Evolutionary conservation across 441 rosid species (phyloP), one percentile per base, ranked within the genome.

Genomic region (Flueggea neowawraea): DNA sequence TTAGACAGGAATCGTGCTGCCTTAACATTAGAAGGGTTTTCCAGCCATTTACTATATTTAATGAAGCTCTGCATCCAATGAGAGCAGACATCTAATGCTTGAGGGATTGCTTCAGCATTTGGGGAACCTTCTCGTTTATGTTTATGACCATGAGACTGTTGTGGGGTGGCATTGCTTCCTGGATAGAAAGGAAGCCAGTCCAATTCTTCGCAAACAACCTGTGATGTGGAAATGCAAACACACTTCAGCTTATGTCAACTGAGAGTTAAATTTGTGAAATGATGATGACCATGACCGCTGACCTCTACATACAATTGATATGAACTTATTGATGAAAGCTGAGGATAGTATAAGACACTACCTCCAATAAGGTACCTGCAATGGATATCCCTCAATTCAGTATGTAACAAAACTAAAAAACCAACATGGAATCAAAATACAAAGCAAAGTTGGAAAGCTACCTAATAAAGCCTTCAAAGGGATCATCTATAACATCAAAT

Each of bases 261-360:
- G 62, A 16, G 39, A 70, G 53, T 65, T 45, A 65, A 13, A 52
- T 65, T 50, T 32, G 54, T 72, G 16, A 57, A 55, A 62, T 22
- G 55, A 36, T 55, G 45, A 63, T 45, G 74, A 52, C 16, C 54
- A 75, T 13, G 58, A 54, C 65, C 62, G 66, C 88, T 75, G 62
- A 95, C 99, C 98, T 95, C 99, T 61, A 95, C 99, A 77, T 80
- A 91, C 76, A 91, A 76, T 79, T 95, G 99, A 73, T 91, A 95
- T 70, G 98, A 90, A 78, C 97, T 95, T 68, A 95, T 91, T 45
- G 90, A 85, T 69, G 97, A 86, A 77, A 95, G 96, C 68, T 95
- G 97, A 75, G 98, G 97, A 75, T 95, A 95, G 75, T 80, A 88
- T 53, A 95, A 73, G 57, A 91, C 98, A 63, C 98, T 87, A 39